These are phyloP conservation scores for Colletotrichum higginsianum DNA, from an alignment of 2,329 filamentous ascomycete genomes.

Conservation along the genomic window DNA sequence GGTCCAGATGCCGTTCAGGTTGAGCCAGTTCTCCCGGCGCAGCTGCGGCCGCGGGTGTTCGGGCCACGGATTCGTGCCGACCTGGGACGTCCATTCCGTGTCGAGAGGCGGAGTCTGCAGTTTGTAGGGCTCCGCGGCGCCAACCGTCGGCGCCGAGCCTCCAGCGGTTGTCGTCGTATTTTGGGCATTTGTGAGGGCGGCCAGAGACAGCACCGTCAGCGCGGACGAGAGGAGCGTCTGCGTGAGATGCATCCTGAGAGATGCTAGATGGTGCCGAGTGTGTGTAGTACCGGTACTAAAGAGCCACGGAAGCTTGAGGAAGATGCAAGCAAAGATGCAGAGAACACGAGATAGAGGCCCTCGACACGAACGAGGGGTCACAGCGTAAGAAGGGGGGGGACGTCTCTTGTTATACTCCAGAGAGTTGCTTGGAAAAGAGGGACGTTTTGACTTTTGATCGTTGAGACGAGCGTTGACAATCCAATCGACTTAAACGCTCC, in stretches of 20 bases:
- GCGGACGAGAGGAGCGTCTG: slow-evolving; percentile 21
- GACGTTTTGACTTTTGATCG: slow-evolving; percentile 13
- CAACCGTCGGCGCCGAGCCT: background rate
- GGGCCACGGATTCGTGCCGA: slow-evolving; percentile 69
- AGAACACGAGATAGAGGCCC: slow-evolving; percentile 8
- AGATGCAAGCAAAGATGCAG: background rate
- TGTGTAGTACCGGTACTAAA: background rate
- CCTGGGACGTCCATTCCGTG: slow-evolving; percentile 67
- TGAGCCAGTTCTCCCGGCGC: slow-evolving; percentile 68
- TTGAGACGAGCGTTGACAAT: slow-evolving; percentile 38
- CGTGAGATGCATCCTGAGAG: slow-evolving; percentile 33
- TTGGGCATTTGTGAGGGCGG: slow-evolving; percentile 10
- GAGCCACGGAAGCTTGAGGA: background rate
- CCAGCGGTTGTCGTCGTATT: background rate
- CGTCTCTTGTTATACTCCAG: slow-evolving; percentile 27
- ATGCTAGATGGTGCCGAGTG: background rate
- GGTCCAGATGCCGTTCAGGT: slow-evolving; percentile 72
- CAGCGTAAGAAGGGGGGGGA: slow-evolving; percentile 12
- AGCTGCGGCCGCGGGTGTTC: slow-evolving; percentile 72
- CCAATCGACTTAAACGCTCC: slow-evolving; percentile 21
- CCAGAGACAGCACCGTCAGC: slow-evolving; percentile 10
- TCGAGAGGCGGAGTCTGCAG: slow-evolving; percentile 59
- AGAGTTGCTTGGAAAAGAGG: background rate
- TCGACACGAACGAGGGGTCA: slow-evolving; percentile 33
- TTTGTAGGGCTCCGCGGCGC: slow-evolving; percentile 50